Evolutionary conservation across 2,329 filamentous ascomycete species (phyloP).

Genomic region (Claviceps cyperi): DNA sequence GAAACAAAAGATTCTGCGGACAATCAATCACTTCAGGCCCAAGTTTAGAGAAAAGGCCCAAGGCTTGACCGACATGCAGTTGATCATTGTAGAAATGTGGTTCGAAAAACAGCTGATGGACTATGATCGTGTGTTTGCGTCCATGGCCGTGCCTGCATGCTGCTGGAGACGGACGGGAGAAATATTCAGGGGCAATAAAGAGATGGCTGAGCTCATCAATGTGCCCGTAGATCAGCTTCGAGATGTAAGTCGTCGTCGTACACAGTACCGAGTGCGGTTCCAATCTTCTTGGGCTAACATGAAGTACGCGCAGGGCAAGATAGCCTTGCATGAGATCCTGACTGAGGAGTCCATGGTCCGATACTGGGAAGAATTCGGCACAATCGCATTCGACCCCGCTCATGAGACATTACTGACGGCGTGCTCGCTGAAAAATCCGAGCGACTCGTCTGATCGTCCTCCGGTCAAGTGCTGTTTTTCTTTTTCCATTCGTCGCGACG

Average conservation of each 20-base stretch:
- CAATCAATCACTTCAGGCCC: constrained; percentile 83
- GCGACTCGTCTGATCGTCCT: constrained; percentile 50
- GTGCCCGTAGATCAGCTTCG: constrained; percentile 81
- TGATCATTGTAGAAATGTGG: constrained; percentile 97
- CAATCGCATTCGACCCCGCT: constrained; percentile 85
- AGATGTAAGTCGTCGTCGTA: constrained; percentile 48
- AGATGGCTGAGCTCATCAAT: constrained; percentile 94
- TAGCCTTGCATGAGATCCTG: constrained; percentile 89
- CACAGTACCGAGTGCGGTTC: neutral
- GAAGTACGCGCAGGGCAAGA: constrained; percentile 53
- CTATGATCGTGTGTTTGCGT: constrained; percentile 95
- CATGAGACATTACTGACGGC: constrained; percentile 94
- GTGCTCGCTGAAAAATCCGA: constrained; percentile 76
- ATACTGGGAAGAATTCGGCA: constrained; percentile 98
- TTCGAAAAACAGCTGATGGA: constrained; percentile 95
- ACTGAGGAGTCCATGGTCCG: constrained; percentile 88
- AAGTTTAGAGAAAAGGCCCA: constrained; percentile 96
- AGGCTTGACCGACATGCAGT: constrained; percentile 78
- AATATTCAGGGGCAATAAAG: constrained; percentile 93
- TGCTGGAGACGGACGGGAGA: constrained; percentile 95
- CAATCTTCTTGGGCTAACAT: neutral
- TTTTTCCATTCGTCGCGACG: constrained; percentile 88
- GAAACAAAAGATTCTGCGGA: constrained; percentile 80
- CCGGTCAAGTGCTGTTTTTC: constrained; percentile 92
- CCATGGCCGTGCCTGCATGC: constrained; percentile 96